phyloP scores from a whole-genome alignment of 768 basidiomycete species.

The Rhodotorula diobovata region DNA sequence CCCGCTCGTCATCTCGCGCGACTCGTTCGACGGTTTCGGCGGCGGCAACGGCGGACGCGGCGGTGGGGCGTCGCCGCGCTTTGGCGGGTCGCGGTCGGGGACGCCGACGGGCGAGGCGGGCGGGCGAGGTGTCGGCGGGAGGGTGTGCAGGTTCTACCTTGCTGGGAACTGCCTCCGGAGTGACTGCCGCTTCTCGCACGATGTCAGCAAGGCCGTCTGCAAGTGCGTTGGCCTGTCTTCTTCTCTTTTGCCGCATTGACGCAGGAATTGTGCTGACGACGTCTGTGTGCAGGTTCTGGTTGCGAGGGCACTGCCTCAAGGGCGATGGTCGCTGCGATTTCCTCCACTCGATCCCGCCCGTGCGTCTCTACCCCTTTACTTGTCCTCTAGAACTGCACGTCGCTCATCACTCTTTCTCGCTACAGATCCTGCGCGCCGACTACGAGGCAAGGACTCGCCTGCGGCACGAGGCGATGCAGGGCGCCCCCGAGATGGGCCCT shows the following conservation, averaged over 20 bases:
- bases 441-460: conserved; percentile 40
- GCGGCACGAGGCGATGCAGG: conserved; percentile 43
- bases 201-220: conserved; percentile 43
- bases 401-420: conserved; percentile 43
- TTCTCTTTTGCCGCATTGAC: background rate
- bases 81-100: conserved; percentile 37
- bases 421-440: conserved; percentile 38
- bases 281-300: conserved; percentile 81
- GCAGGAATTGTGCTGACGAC: conserved; percentile 1
- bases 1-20: conserved; percentile 42
- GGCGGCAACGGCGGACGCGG: conserved; percentile 36
- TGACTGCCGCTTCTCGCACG: conserved; percentile 76
- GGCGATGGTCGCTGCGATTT: conserved; percentile 77
- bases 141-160: conserved; percentile 93
- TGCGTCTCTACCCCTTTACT: conserved; percentile 47
- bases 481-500: conserved; percentile 38
- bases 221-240: conserved; percentile 58
- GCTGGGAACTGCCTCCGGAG: conserved; percentile 92
- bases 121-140: conserved; percentile 42
- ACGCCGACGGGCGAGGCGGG: conserved; percentile 35
- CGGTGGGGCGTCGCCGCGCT: conserved; percentile 5
- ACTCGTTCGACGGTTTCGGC: conserved; percentile 42
- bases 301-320: conserved; percentile 93
- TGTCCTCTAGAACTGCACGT: conserved; percentile 35
- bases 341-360: conserved; percentile 66